A percentile compares a stretch with the other conserved stretches of the same genome.
These are phyloP conservation scores for Xerocomellus chrysenteron DNA, from an alignment of 768 basidiomycete species.

Conservation along the genomic window DNA sequence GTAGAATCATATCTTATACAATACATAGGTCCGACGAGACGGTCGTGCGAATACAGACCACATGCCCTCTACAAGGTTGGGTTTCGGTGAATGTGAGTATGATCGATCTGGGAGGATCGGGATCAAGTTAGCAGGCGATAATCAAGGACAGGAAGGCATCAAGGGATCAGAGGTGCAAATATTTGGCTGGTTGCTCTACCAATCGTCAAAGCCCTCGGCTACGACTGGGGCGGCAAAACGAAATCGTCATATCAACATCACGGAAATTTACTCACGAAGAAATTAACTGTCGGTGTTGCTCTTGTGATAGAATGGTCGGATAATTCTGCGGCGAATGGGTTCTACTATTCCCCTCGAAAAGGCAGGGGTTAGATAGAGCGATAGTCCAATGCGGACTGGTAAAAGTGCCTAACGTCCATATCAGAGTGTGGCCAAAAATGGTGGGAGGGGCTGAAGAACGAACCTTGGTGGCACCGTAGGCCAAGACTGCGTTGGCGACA, in stretches of 20 bases:
- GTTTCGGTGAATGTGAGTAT: neutral
- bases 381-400: constrained; percentile 69
- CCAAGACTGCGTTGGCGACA: constrained; percentile 78
- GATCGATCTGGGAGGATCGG: neutral
- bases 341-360: constrained; percentile 70
- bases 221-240: constrained; percentile 76
- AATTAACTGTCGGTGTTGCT: neutral
- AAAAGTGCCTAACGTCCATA: constrained; percentile 57
- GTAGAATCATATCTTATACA: neutral
- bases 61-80: neutral
- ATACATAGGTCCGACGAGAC: neutral
- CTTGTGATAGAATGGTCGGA: constrained; percentile 19
- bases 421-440: neutral
- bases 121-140: constrained; percentile 9
- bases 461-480: constrained; percentile 81
- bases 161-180: constrained; percentile 58
- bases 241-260: constrained; percentile 48
- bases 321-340: constrained; percentile 45
- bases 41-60: neutral
- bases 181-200: constrained; percentile 68
- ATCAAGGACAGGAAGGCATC: neutral
- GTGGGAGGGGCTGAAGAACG: constrained; percentile 3
- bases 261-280: constrained; percentile 30
- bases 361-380: constrained; percentile 68
- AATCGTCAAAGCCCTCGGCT: constrained; percentile 60